These are phyloP conservation scores for Aspergillus fructus DNA, from an alignment of 2,329 filamentous ascomycete genomes.

Conservation along the genomic window DNA sequence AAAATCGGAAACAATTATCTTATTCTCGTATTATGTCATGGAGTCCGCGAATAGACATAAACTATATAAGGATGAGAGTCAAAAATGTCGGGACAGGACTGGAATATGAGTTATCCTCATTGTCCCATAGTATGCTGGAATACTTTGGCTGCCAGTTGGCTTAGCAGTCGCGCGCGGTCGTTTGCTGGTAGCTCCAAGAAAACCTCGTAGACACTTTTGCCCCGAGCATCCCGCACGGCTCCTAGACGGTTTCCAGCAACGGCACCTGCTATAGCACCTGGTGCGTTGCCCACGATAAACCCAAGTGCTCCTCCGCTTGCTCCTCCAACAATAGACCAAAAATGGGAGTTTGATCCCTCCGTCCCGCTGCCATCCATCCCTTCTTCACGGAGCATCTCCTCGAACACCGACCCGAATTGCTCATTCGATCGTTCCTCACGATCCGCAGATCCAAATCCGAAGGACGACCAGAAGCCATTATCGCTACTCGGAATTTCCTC, in stretches of 20 bases:
- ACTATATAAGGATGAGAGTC: not conserved
- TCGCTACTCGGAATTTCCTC: constrained; percentile 50
- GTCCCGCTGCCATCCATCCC: constrained; percentile 64
- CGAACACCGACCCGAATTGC: constrained; percentile 85
- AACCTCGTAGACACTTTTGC: constrained; percentile 92
- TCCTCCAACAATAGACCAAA: constrained; percentile 85
- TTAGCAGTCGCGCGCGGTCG: constrained; percentile 77
- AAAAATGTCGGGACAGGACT: not conserved
- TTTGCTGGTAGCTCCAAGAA: constrained; percentile 81
- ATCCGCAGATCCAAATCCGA: constrained; percentile 54
- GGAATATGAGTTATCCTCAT: constrained; percentile 11
- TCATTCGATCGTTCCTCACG: constrained; percentile 53
- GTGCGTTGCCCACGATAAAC: constrained; percentile 92
- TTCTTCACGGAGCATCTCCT: constrained; percentile 87
- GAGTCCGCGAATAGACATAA: not conserved
- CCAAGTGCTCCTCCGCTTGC: constrained; percentile 85
- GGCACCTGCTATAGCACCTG: constrained; percentile 82
- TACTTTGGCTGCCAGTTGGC: constrained; percentile 80
- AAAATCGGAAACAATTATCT: too few relatives aligned
- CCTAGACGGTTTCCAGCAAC: constrained; percentile 93
- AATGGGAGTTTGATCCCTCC: constrained; percentile 62
- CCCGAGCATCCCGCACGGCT: constrained; percentile 81
- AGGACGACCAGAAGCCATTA: constrained; percentile 72
- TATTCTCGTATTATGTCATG: too few relatives aligned
- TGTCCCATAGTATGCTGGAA: constrained; percentile 54